Conservation (phyloP, 768 basidiomycete species). For the Russula ochroleuca region DNA sequence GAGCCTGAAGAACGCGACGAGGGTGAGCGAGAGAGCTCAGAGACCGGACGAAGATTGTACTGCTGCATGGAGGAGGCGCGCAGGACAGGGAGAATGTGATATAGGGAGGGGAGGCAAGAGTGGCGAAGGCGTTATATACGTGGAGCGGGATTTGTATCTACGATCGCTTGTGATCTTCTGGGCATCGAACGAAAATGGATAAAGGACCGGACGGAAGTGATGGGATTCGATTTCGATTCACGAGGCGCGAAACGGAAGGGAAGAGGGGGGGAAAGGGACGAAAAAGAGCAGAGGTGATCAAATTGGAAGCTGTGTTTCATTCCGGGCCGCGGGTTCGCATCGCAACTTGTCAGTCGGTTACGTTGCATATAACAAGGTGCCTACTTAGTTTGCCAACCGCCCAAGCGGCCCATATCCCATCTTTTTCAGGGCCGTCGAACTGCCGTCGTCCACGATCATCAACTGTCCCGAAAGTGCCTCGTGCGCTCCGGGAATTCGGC, state of each 20-base stretch:
- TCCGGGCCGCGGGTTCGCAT: slow-evolving; percentile 25
- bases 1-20: slow-evolving; percentile 21
- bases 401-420: too few species aligned
- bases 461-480: slow-evolving; percentile 1
- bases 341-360: slow-evolving; percentile 12
- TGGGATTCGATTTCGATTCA: slow-evolving; percentile 23
- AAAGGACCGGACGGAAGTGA: slow-evolving; percentile 22
- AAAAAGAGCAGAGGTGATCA: slow-evolving; percentile 16
- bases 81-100: slow-evolving; percentile 3
- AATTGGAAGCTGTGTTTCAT: slow-evolving; percentile 26
- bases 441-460: slow-evolving; percentile 18
- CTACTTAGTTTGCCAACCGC: neutral
- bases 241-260: slow-evolving; percentile 4
- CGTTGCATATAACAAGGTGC: slow-evolving; percentile 13
- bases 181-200: slow-evolving; percentile 20
- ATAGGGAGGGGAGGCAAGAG: slow-evolving; percentile 1
- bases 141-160: slow-evolving; percentile 26
- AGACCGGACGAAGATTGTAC: slow-evolving; percentile 26
- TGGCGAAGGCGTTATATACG: slow-evolving; percentile 17
- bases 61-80: slow-evolving; percentile 18
- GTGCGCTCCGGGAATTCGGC: slow-evolving; percentile 21
- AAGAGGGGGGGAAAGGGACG: slow-evolving; percentile 2
- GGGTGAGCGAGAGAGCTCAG: slow-evolving; percentile 25
- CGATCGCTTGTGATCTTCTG: slow-evolving; percentile 18
- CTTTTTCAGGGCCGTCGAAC: slow-evolving; percentile 24